phyloP scores from a whole-genome alignment of 225 moss, liverwort and hornwort species.

The Straminergon stramineum region DNA sequence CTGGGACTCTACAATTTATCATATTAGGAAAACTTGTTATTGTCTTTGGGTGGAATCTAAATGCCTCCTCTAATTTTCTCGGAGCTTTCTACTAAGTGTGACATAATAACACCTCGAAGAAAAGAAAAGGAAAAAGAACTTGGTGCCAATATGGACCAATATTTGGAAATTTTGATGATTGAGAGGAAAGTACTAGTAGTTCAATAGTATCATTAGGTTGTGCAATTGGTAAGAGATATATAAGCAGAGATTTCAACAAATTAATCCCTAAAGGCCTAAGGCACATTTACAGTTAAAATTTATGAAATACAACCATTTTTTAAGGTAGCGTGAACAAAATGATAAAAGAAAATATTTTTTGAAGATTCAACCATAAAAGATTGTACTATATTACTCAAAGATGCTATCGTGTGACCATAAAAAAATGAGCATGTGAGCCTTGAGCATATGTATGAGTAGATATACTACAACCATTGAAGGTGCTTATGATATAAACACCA shows the following conservation, averaged over 20 bases:
- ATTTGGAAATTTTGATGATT: neutral
- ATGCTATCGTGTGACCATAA: too few relatives aligned
- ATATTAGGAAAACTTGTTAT: neutral
- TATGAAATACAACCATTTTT: too few relatives aligned
- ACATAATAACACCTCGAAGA: neutral
- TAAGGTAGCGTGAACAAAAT: neutral
- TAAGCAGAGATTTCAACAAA: too few relatives aligned
- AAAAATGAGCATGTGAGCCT: too few relatives aligned
- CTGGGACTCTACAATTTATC: neutral
- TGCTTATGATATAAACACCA: too few relatives aligned
- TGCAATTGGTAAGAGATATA: too few relatives aligned
- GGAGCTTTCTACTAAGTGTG: neutral
- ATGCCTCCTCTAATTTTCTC: neutral
- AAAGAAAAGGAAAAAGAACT: neutral
- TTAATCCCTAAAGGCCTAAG: too few relatives aligned
- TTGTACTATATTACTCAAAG: too few relatives aligned
- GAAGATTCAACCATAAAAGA: too few relatives aligned
- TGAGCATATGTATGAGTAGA: too few relatives aligned
- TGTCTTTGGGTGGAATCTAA: fast-evolving
- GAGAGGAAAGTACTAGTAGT: fast-evolving
- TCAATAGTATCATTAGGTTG: neutral
- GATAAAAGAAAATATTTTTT: neutral
- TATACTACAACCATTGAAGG: too few relatives aligned
- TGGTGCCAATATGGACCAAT: neutral
- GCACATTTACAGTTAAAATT: too few relatives aligned